phyloP scores from a whole-genome alignment of 495 filamentous ascomycete genomes.

The Aspergillus carlsbadensis region DNA sequence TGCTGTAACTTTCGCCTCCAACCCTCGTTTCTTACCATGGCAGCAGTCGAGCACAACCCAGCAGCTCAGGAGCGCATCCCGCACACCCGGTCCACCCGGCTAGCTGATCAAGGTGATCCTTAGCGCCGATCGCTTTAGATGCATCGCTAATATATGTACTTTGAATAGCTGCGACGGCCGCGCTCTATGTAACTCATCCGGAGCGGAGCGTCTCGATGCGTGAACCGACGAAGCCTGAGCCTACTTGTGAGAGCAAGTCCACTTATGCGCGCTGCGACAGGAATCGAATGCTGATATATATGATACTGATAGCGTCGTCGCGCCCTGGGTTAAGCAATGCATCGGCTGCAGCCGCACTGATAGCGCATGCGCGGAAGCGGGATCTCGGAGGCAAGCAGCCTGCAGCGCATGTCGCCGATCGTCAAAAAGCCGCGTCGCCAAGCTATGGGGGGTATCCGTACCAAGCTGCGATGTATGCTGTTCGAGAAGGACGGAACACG shows the following conservation, averaged over 20 bases:
- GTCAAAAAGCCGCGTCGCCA: slow-evolving; percentile 54
- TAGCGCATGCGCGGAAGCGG: slow-evolving; percentile 66
- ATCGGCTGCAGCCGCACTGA: slow-evolving; percentile 70
- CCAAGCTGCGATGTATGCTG: slow-evolving; percentile 71
- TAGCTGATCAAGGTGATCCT: slow-evolving; percentile 44
- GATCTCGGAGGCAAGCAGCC: slow-evolving; percentile 54
- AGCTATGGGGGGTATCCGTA: slow-evolving; percentile 66
- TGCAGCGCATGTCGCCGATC: slow-evolving; percentile 66
- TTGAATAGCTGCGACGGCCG: slow-evolving; percentile 49
- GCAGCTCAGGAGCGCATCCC: slow-evolving; percentile 15
- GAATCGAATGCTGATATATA: not conserved
- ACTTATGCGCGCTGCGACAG: not conserved
- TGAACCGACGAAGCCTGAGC: slow-evolving; percentile 29
- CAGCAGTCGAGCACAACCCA: slow-evolving; percentile 26
- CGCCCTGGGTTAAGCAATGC: slow-evolving; percentile 65
- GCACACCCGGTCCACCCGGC: slow-evolving; percentile 30
- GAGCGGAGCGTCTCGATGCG: slow-evolving; percentile 38
- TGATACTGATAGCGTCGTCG: slow-evolving; percentile 64
- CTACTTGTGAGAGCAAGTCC: slow-evolving; percentile 26
- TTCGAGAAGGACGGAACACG: slow-evolving; percentile 52
- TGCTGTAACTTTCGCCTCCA: not conserved
- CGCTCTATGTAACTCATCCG: slow-evolving; percentile 49
- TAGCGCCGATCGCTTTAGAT: not conserved
- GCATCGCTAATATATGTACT: slow-evolving; percentile 1
- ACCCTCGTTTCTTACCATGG: slow-evolving; percentile 29